Percentiles rank a stretch among this genome's conserved stretches.
Conservation (phyloP, 2,329 filamentous ascomycete genomes). For the Hypocreales sp. region DNA sequence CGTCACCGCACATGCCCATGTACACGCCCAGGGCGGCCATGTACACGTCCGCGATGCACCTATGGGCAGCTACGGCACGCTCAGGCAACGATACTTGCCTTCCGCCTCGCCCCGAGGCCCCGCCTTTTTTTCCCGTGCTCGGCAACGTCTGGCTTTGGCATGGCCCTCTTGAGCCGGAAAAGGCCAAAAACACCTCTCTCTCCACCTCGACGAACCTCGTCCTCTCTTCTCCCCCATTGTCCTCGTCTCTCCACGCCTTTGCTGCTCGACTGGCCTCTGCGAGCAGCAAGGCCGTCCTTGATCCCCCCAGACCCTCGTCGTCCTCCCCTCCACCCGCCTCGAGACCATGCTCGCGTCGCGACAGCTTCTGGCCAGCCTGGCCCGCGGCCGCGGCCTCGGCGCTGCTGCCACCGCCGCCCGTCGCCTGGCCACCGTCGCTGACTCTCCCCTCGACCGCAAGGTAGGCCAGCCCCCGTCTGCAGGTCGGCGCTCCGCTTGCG, state of each 20-base stretch:
- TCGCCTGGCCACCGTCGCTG: slow-evolving; percentile 71
- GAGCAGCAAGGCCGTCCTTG: slow-evolving; percentile 8
- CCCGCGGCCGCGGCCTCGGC: slow-evolving; percentile 42
- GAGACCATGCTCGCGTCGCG: slow-evolving; percentile 53
- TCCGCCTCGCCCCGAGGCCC: slow-evolving; percentile 1
- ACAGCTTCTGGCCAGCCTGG: slow-evolving; percentile 50
- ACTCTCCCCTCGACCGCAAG: slow-evolving; percentile 82
- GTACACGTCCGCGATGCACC: too few relatives aligned
- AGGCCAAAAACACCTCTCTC: slow-evolving; percentile 12
- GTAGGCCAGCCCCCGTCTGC: too few relatives aligned
- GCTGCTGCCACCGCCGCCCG: slow-evolving; percentile 45
- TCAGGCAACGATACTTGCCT: too few relatives aligned
- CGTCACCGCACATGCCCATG: too few relatives aligned
- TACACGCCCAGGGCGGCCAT: too few relatives aligned
- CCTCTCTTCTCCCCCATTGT: slow-evolving; percentile 5
- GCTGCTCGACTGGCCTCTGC: slow-evolving; percentile 5
- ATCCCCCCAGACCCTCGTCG: slow-evolving; percentile 10
- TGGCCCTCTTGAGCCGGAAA: slow-evolving; percentile 3
- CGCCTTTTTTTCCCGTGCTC: slow-evolving; percentile 5
- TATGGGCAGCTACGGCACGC: too few relatives aligned
- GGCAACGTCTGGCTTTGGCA: slow-evolving; percentile 6
- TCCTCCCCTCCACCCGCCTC: slow-evolving; percentile 8
- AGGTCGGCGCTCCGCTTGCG: too few relatives aligned
- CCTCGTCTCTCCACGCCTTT: slow-evolving; percentile 3
- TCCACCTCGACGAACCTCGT: slow-evolving; percentile 6